Evolutionary conservation across 495 filamentous ascomycete species (phyloP).

Genomic region (Penicillium herquei): DNA sequence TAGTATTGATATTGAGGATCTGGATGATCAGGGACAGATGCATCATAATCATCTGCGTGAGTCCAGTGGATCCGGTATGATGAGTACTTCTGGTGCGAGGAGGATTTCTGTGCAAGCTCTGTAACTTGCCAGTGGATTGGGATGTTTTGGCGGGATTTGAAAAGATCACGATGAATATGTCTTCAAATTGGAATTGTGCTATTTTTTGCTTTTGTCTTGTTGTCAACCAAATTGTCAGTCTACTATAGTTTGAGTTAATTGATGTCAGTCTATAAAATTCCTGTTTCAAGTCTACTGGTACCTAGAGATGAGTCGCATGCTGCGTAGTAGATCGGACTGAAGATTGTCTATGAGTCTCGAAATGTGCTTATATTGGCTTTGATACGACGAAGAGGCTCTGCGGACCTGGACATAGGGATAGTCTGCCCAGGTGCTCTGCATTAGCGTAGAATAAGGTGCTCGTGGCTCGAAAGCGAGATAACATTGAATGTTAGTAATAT

Average conservation of each 20-base stretch:
- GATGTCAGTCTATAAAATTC: neutral
- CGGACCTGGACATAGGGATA: too few species aligned
- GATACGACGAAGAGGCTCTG: too few species aligned
- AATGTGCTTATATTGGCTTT: too few species aligned
- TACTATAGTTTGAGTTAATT: too few species aligned
- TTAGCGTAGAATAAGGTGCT: too few species aligned
- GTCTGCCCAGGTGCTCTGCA: too few species aligned
- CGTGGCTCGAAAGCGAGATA: too few species aligned
- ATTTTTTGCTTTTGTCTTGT: neutral
- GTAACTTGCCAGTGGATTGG: constrained; percentile 2
- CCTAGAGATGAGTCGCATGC: neutral
- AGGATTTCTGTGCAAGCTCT: constrained; percentile 30
- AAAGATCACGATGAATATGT: neutral
- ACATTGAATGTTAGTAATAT: too few species aligned
- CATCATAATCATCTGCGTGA: constrained; percentile 40
- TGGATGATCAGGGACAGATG: constrained; percentile 23
- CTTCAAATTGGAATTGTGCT: neutral
- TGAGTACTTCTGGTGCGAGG: constrained; percentile 30
- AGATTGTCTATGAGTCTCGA: too few species aligned
- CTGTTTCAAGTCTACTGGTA: constrained; percentile 1
- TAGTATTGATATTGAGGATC: constrained; percentile 39
- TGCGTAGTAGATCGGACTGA: too few species aligned
- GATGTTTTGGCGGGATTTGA: neutral
- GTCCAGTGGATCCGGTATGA: constrained; percentile 33
- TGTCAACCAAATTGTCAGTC: neutral